These are phyloP conservation scores for Mortierella sp. DNA, from an alignment of 371 early-diverging fungal genomes.

Conservation along the genomic window DNA sequence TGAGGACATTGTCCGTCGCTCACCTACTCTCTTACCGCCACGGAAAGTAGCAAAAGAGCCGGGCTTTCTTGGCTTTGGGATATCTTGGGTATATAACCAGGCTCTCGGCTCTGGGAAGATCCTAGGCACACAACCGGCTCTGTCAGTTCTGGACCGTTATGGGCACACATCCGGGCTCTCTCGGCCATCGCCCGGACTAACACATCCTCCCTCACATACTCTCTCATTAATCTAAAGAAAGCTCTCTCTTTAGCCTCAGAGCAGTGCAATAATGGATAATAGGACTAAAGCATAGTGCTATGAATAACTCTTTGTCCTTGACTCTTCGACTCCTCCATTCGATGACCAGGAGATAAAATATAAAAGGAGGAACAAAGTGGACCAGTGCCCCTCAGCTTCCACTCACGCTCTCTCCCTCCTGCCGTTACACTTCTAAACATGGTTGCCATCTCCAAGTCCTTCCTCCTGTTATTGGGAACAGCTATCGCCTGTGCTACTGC, in stretches of 20 bases:
- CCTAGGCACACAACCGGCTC: constrained; percentile 17
- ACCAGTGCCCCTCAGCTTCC: constrained; percentile 11
- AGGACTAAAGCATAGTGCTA: constrained; percentile 17
- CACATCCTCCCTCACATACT: constrained; percentile 7
- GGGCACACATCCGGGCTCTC: background rate
- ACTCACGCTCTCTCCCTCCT: constrained; percentile 7
- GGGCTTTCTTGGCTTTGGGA: constrained; percentile 8
- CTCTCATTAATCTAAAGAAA: constrained; percentile 1
- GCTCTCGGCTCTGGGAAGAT: constrained; percentile 8
- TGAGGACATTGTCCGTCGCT: constrained; percentile 3
- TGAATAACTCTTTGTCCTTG: constrained; percentile 11
- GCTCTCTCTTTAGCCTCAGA: constrained; percentile 7
- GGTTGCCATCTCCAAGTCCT: constrained; percentile 41
- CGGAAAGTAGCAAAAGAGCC: constrained; percentile 8
- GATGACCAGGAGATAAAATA: constrained; percentile 16
- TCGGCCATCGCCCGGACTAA: constrained; percentile 7
- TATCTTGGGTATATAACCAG: constrained; percentile 11
- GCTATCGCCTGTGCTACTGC: constrained; percentile 28
- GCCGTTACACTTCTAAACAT: constrained; percentile 29
- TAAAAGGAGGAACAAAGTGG: constrained; percentile 24
- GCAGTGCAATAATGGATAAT: constrained; percentile 12
- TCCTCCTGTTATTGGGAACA: constrained; percentile 25
- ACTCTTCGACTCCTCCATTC: constrained; percentile 2
- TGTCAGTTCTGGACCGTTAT: constrained; percentile 4
- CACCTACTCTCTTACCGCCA: background rate